These are phyloP conservation scores for Ascochyta rabiei DNA, from an alignment of 2,329 filamentous ascomycete species.

Conservation along the genomic window DNA sequence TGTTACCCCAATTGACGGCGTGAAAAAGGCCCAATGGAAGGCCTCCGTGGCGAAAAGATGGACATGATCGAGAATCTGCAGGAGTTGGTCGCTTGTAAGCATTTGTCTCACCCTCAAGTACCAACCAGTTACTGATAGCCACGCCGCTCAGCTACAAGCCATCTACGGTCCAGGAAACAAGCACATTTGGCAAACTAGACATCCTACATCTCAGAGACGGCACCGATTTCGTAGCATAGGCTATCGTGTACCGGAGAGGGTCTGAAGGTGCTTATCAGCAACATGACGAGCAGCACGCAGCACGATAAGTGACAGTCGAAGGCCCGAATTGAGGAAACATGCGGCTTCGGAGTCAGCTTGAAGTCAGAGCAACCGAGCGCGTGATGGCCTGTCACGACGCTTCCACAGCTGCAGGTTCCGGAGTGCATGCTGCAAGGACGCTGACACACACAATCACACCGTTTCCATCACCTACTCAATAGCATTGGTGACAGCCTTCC, in stretches of 20 bases:
- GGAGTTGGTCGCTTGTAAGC: background rate
- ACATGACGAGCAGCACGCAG: too few species aligned
- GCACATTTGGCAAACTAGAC: background rate
- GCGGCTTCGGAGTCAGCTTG: background rate
- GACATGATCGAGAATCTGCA: background rate
- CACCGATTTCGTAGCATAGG: background rate
- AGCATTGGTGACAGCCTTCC: background rate
- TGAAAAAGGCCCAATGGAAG: background rate
- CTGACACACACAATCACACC: background rate
- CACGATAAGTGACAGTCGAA: too few species aligned
- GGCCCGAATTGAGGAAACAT: background rate
- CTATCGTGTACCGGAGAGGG: background rate
- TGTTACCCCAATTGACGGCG: background rate
- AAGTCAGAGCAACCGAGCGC: background rate
- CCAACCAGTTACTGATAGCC: background rate
- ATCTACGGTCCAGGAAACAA: background rate
- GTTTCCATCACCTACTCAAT: background rate
- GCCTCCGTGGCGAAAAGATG: background rate
- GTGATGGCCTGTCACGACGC: conserved; percentile 4
- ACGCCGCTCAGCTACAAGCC: background rate
- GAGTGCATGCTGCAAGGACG: background rate
- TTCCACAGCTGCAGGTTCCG: background rate
- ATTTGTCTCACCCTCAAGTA: background rate
- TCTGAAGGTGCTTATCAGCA: too few species aligned
- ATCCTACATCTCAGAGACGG: background rate